Conservation (phyloP, 495 filamentous ascomycete species). For the Tuber borchii region DNA sequence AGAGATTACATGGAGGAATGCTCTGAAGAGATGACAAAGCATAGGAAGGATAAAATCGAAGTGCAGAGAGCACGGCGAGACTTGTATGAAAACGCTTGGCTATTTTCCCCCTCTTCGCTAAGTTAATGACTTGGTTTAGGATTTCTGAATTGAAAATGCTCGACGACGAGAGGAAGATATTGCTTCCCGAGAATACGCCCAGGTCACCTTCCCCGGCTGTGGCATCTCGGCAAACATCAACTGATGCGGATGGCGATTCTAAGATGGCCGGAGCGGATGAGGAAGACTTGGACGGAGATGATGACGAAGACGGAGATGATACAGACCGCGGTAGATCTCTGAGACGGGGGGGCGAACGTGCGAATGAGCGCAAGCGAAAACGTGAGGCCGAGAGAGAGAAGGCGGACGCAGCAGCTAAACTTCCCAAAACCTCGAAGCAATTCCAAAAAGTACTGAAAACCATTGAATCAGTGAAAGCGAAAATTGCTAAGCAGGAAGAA, state of each 20-base stretch:
- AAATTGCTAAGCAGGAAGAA: constrained; percentile 71
- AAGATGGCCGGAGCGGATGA: constrained; percentile 57
- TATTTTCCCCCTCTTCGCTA: constrained; percentile 9
- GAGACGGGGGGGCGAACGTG: constrained; percentile 69
- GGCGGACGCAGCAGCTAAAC: constrained; percentile 72
- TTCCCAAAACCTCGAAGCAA: constrained; percentile 73
- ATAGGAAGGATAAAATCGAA: constrained; percentile 91
- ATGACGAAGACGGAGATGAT: constrained; percentile 60
- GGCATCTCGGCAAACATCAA: constrained; percentile 32
- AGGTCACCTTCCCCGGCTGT: constrained; percentile 54
- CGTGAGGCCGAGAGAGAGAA: constrained; percentile 76
- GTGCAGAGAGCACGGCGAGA: constrained; percentile 75
- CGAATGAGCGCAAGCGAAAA: constrained; percentile 73
- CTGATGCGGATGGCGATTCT: constrained; percentile 55
- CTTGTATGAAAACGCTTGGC: constrained; percentile 53
- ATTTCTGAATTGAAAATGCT: constrained; percentile 75
- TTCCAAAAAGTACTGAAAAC: constrained; percentile 80
- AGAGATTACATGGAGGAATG: constrained; percentile 85
- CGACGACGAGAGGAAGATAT: constrained; percentile 79
- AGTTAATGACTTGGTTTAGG: constrained; percentile 46
- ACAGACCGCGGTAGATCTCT: constrained; percentile 59
- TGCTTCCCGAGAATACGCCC: constrained; percentile 69
- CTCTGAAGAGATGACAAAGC: constrained; percentile 81
- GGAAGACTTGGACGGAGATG: constrained; percentile 57
- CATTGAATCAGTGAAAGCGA: constrained; percentile 74